A percentile compares a stretch with the other conserved stretches of the same genome.
Conservation (phyloP, 106 monocot species). For the Triglochin maritima region DNA sequence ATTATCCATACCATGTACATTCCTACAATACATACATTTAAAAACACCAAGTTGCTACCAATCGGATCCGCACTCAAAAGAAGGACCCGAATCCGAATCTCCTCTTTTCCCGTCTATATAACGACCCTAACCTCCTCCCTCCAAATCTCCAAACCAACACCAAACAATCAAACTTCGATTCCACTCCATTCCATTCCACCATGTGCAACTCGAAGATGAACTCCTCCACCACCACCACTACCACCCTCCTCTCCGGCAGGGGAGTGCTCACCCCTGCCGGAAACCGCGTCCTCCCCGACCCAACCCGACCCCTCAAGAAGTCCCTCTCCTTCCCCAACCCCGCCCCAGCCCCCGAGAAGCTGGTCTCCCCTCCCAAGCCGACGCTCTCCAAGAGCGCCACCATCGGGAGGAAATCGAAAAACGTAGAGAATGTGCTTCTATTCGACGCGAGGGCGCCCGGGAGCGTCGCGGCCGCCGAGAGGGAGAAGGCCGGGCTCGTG, state of each 20-base stretch:
- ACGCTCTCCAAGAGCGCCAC: neutral
- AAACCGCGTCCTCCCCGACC: constrained; percentile 12
- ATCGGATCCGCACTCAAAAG: too few relatives aligned
- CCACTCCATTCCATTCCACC: neutral
- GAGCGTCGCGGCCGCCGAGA: constrained; percentile 72
- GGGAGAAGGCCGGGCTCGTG: constrained; percentile 42
- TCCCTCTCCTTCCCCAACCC: neutral
- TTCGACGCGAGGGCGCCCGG: constrained; percentile 34
- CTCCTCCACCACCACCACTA: neutral
- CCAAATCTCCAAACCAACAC: neutral
- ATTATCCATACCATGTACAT: too few relatives aligned
- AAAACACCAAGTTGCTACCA: too few relatives aligned
- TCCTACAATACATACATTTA: too few relatives aligned
- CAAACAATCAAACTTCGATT: neutral
- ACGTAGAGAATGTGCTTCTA: neutral
- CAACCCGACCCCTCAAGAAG: constrained; percentile 11
- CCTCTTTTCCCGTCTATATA: constrained; percentile 3
- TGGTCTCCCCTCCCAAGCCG: constrained; percentile 6
- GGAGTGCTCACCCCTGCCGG: constrained; percentile 14
- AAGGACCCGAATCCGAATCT: too few relatives aligned
- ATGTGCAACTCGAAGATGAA: constrained; percentile 20
- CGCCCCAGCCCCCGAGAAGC: constrained; percentile 8
- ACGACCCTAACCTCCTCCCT: neutral
- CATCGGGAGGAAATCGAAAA: neutral
- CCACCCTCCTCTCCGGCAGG: constrained; percentile 10